Conservation (phyloP, 768 basidiomycete genomes). For the Kwoniella europaea region DNA sequence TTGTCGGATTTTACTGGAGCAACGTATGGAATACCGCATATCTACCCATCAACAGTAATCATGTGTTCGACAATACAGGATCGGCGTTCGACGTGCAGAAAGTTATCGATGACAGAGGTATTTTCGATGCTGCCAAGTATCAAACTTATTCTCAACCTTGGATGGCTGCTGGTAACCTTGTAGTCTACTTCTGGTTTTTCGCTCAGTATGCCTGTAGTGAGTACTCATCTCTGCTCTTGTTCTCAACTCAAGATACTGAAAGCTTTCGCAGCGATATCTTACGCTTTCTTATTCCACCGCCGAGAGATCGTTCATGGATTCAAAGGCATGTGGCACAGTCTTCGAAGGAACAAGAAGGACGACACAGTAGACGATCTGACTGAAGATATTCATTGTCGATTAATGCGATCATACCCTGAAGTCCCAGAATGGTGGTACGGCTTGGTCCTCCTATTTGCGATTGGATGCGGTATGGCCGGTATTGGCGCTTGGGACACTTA, state of each 20-base stretch:
- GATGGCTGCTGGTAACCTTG: conserved; percentile 59
- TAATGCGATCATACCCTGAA: conserved; percentile 33
- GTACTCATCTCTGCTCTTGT: background rate
- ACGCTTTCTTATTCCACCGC: conserved; percentile 33
- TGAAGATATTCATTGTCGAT: conserved; percentile 30
- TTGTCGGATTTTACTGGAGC: conserved; percentile 34
- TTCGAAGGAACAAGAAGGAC: conserved; percentile 9
- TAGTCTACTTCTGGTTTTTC: conserved; percentile 61
- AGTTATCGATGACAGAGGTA: conserved; percentile 60
- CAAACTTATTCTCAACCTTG: conserved; percentile 61
- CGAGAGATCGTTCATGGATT: conserved; percentile 24
- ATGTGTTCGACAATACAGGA: conserved; percentile 61
- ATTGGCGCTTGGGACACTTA: conserved; percentile 49
- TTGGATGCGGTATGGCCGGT: conserved; percentile 62
- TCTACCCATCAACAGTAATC: conserved; percentile 58
- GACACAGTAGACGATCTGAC: conserved; percentile 17
- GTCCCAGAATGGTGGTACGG: conserved; percentile 69
- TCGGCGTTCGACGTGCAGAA: conserved; percentile 62
- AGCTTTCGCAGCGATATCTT: conserved; percentile 18
- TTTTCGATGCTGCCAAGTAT: conserved; percentile 62
- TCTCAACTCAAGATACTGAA: background rate
- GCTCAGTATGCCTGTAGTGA: conserved; percentile 56
- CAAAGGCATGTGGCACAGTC: conserved; percentile 10
- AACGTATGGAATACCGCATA: conserved; percentile 53
- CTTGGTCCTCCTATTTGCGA: conserved; percentile 61